Base-by-base conservation (phyloP, 163 green algal species). In the Scenedesmus sp. region DNA sequence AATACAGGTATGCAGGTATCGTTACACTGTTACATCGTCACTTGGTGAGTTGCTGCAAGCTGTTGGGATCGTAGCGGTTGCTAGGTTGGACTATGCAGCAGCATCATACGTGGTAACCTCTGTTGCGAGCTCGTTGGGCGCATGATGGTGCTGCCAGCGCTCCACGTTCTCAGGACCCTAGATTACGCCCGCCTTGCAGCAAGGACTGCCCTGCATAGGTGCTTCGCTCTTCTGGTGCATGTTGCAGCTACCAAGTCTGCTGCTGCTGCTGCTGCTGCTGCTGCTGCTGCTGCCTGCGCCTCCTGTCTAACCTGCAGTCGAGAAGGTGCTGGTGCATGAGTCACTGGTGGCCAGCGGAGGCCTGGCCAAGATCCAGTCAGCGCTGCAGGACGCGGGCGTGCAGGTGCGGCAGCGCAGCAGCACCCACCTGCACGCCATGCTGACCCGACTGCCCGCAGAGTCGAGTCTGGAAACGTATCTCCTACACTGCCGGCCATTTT, bases 21-120 rank as follows among this genome's bases (percentile, higher is more conserved):
- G n/a, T n/a, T n/a, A n/a, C n/a, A n/a, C n/a, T n/a, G n/a, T n/a
- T n/a, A n/a, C n/a, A n/a, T n/a, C n/a, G n/a, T n/a, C n/a, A n/a
- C 10, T 65, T 24, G 22, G 46, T 65, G 10, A 65, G 9, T 65
- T 65, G 9, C 53, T 26, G 53, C 9, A 65, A 98, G 98, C 97
- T 1, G 87, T 90, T 18, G 89, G 86, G 53, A 96, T 99, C 79
- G 81, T 96, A 46, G 90, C 98, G 24, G 97, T 99, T 85, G 92
- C 95, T 53, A 99, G 99, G 44, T 93, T 95, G 9, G 97, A 99
- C 94, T 99, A 99, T 93, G 96, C 97, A 13, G 97, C 97, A 4
- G 97, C 97, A 20, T n/a, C n/a, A n/a, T n/a, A n/a, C n/a, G n/a
- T n/a, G n/a, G n/a, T n/a, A n/a, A n/a, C n/a, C n/a, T n/a, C n/a